Base-by-base conservation (phyloP, 2,329 filamentous ascomycete genomes). In the Cercospora sp. region DNA sequence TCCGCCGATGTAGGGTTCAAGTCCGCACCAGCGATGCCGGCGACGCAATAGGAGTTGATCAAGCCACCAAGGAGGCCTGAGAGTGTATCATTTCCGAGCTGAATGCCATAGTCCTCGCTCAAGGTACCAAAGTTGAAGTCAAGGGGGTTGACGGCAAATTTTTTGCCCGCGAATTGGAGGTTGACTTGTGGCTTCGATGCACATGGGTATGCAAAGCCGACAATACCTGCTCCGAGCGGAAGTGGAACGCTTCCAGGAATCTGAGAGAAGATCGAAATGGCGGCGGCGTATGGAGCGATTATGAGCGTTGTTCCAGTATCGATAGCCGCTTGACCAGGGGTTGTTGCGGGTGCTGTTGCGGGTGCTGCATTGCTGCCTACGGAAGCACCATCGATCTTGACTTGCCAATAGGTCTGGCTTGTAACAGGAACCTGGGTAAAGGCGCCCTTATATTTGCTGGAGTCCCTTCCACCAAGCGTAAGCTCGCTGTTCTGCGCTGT, bases 181-280 rank as follows among this genome's bases (percentile, higher is more conserved):
- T 45, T 66, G 13, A 78, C 67, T 21, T 65, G 63, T 2, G 77
- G 76, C 34, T 73, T 74, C 13, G 75, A 74, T 4, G 73, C 67
- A 65, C 77, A 79, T 3, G 77, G 77, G 66, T 77, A 79, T 5
- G 72, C 74, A 71, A 75, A 76, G 65, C 78, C 73, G 13, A 71
- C 74, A n/a, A 71, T 72, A 16, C 64, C 68, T 16, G 57, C 66
- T 30, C 63, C 66, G 18, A 74, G 66, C 3, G 75, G 73, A n/a
- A 79, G 65, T 3, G 72, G 75, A 24, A 74, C 65, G 21, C 76
- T 73, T 58, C 77, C 77, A 8, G 77, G 76, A n/a, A 79, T 75
- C 51, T 77, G 73, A 1, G 76, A 71, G 69, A 77, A 77, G 70
- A 79, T 76, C 7, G 72, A 69, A 24, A 73, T 61, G 24, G 74